A percentile compares a stretch with the other conserved stretches of the same genome.
Evolutionary conservation across 129 eudicot species (phyloP).

Genomic region (Chrysanthemum makinoi): DNA sequence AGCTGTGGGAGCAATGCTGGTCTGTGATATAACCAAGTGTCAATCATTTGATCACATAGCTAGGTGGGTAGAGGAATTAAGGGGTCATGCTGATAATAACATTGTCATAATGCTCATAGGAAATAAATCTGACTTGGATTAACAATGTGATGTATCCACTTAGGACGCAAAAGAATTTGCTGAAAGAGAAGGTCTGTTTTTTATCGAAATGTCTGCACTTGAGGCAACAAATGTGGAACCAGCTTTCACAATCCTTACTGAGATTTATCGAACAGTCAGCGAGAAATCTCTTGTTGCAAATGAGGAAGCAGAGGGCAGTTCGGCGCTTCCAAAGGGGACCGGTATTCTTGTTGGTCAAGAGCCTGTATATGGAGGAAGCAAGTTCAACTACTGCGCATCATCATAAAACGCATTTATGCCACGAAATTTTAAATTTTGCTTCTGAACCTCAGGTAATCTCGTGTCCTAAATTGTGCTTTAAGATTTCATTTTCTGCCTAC

Average conservation of each 20-base stretch:
- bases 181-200: conserved; percentile 70
- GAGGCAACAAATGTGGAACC: conserved; percentile 81
- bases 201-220: conserved; percentile 92
- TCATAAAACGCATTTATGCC: conserved; percentile 28
- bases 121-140: conserved; percentile 71
- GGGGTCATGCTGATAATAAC: conserved; percentile 80
- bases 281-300: conserved; percentile 80
- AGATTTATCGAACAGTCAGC: conserved; percentile 66
- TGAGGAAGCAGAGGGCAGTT: conserved; percentile 63
- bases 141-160: conserved; percentile 60
- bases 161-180: conserved; percentile 89
- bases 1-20: conserved; percentile 91
- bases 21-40: conserved; percentile 77
- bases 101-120: conserved; percentile 83
- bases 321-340: conserved; percentile 69
- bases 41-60: conserved; percentile 80
- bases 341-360: conserved; percentile 58
- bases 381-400: conserved; percentile 57
- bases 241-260: conserved; percentile 63
- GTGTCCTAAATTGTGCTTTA: conserved; percentile 6
- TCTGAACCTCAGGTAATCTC: conserved; percentile 19
- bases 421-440: not conserved
- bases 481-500: not conserved
- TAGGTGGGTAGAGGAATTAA: conserved; percentile 80
- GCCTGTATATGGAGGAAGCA: conserved; percentile 39